Evolutionary conservation across 1,139 yeast genomes (phyloP), one percentile per base, ranked within the genome.

Genomic region (Blastobotrys aristatus): DNA sequence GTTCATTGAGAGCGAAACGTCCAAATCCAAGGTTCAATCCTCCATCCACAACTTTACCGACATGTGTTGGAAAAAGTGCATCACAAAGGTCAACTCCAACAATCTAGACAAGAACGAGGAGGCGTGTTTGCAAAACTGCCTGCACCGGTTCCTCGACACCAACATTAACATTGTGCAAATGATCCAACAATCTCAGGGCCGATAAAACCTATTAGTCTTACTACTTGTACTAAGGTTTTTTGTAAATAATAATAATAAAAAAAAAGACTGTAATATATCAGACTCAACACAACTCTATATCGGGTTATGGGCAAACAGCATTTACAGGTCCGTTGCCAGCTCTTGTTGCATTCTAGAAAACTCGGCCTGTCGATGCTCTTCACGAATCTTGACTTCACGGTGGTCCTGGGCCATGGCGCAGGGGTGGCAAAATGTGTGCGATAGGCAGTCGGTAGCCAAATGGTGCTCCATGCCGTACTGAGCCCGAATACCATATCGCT

Each of bases 61-160:
- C 63, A 75, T 84, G 75, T 90, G 97, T 66, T 90, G 88, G 74
- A 85, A 84, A 66, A 85, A 86, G 69, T 90, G 97, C 66, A 76
- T 88, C 51, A 70, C 76, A 43, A 75, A 58, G 33, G 51, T 82
- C 48, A 72, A 73, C 47, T 69, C 75, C 46, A 77, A 77, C 38
- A 70, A 71, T 45, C 71, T 89, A 55, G 75, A 75, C 55, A 49
- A 69, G 4, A 66, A 66, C 47, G 97, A 90, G 66, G 87, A 84
- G 57, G 67, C 72, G 39, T 90, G 97, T 64, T 71, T 89, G 65
- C 70, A 75, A 51, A 85, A 85, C 71, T 90, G 97, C 65, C 78
- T 89, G 58, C 84, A 86, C 70, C 72, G 95, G 57, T 90, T 84
- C 65, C 74, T 90, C 59, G 97, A 90, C 64, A 84, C 95, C 41